These are phyloP conservation scores for Chlorophyllum brunneum DNA, from an alignment of 768 basidiomycete species.

Conservation along the genomic window DNA sequence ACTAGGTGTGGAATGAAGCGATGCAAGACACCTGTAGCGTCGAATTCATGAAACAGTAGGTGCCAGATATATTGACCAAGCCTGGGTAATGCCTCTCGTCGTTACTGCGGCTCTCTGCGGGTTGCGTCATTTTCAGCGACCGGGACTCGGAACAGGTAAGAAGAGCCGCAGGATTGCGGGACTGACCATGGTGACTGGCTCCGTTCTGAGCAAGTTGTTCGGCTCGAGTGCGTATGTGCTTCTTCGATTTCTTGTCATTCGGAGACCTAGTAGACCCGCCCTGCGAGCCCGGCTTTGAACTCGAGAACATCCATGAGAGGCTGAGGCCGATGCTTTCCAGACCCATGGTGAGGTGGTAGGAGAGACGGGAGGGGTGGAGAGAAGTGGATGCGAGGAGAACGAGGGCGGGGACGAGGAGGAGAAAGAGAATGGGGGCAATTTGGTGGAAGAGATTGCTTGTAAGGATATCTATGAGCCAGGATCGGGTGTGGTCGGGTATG, in stretches of 20 bases:
- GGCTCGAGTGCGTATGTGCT: constrained; percentile 45
- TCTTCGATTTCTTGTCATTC: constrained; percentile 43
- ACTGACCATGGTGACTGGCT: constrained; percentile 21
- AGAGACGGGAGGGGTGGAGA: constrained; percentile 22
- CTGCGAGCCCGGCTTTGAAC: constrained; percentile 26
- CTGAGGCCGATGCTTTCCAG: constrained; percentile 52
- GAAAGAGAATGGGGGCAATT: constrained; percentile 49
- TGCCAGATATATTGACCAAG: constrained; percentile 92
- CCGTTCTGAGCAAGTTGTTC: constrained; percentile 53
- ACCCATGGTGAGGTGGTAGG: constrained; percentile 41
- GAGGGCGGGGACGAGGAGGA: constrained; percentile 52
- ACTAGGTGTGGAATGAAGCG: background rate
- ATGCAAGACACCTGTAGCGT: constrained; percentile 69
- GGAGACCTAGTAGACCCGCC: constrained; percentile 16
- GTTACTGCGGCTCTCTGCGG: too few species aligned
- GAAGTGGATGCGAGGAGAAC: constrained; percentile 38
- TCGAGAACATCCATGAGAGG: constrained; percentile 58
- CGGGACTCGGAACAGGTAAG: background rate
- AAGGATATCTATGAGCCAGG: constrained; percentile 37
- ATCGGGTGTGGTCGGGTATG: constrained; percentile 34
- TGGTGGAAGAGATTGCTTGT: constrained; percentile 46
- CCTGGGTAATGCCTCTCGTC: constrained; percentile 72
- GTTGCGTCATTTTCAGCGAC: background rate
- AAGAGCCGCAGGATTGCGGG: constrained; percentile 4
- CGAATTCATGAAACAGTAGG: constrained; percentile 97